phyloP scores from a whole-genome alignment of 2,329 filamentous ascomycete species.

The Exophiala spinifera region DNA sequence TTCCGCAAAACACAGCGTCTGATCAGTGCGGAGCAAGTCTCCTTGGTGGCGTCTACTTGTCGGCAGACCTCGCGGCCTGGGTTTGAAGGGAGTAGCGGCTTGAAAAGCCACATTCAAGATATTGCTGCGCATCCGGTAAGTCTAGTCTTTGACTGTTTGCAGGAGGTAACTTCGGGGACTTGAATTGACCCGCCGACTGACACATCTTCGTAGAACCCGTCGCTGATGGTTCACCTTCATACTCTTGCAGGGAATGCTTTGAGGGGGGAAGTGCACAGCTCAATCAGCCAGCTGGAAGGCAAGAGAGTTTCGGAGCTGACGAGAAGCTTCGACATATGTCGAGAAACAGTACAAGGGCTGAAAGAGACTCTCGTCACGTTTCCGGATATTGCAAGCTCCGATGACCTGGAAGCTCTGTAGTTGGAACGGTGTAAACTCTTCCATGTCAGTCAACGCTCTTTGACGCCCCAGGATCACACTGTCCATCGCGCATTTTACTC shows the following conservation, averaged over 20 bases:
- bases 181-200: neutral
- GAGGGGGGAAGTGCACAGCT: neutral
- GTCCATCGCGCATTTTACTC: no score
- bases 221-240: neutral
- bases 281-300: neutral
- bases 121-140: constrained; percentile 7
- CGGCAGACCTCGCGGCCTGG: neutral
- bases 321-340: no score
- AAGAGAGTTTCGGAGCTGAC: no score
- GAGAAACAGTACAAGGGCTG: no score
- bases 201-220: neutral
- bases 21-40: neutral
- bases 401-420: neutral
- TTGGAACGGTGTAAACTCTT: neutral
- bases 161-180: neutral
- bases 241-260: neutral
- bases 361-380: no score
- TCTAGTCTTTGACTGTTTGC: no score
- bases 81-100: neutral
- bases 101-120: constrained; percentile 1
- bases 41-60: neutral
- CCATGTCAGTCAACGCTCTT: no score
- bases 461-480: no score
- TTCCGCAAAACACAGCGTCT: neutral
- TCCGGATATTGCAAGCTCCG: no score